Evolutionary conservation across 306 rosid genomes (phyloP).

Genomic region (Castanea sativa): DNA sequence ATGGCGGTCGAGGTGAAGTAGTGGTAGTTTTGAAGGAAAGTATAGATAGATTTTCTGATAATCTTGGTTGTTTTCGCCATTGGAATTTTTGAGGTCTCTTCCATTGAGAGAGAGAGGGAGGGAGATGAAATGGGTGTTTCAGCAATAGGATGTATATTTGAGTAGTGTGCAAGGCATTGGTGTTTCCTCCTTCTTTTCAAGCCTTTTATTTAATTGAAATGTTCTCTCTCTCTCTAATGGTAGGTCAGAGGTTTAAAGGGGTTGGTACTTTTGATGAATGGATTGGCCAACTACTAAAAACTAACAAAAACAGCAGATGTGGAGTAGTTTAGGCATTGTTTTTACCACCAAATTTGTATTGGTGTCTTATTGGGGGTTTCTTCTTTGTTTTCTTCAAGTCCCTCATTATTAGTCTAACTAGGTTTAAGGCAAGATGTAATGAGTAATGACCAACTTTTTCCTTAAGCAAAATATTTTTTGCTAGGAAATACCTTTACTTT

Average conservation of each 20-base stretch:
- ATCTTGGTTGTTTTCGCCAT: constrained; percentile 69
- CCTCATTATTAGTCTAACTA: constrained; percentile 7
- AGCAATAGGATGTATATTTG: constrained; percentile 28
- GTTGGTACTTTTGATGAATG: constrained; percentile 50
- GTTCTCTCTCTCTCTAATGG: constrained; percentile 23
- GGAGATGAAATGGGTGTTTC: constrained; percentile 25
- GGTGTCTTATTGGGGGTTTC: constrained; percentile 21
- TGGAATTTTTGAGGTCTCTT: constrained; percentile 24
- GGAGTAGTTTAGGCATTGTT: constrained; percentile 53
- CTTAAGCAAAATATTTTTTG: neutral
- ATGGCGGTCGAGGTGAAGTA: constrained; percentile 64
- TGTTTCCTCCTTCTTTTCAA: constrained; percentile 23
- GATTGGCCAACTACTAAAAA: constrained; percentile 87
- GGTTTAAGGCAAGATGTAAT: constrained; percentile 17
- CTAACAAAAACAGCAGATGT: constrained; percentile 31
- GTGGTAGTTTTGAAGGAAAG: constrained; percentile 75
- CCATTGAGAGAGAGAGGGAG: constrained; percentile 27
- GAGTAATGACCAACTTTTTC: constrained; percentile 7
- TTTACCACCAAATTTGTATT: constrained; percentile 35
- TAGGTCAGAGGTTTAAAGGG: constrained; percentile 41
- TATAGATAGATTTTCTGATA: constrained; percentile 64
- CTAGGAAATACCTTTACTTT: neutral
- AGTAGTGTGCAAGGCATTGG: constrained; percentile 21
- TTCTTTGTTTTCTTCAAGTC: constrained; percentile 36
- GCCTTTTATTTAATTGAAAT: constrained; percentile 27